These are phyloP conservation scores for Russula dissimulans DNA, from an alignment of 768 basidiomycete genomes.

Conservation along the genomic window DNA sequence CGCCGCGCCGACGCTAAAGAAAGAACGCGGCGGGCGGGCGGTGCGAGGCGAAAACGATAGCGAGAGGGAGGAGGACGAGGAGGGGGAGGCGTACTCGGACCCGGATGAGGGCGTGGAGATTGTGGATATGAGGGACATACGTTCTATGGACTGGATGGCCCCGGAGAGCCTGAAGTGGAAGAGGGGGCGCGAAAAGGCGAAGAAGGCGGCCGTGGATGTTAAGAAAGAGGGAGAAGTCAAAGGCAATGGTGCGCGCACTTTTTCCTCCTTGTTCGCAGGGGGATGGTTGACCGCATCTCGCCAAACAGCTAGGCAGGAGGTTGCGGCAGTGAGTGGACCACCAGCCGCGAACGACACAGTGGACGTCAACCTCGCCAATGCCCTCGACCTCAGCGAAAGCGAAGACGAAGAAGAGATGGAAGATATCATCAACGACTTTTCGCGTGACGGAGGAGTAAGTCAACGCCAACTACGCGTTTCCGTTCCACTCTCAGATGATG, in stretches of 20 bases:
- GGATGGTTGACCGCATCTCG: neutral
- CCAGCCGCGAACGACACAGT: slow-evolving; percentile 18
- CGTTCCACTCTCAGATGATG: neutral
- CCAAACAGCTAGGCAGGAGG: slow-evolving; percentile 18
- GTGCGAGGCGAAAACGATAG: neutral
- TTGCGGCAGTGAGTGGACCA: slow-evolving; percentile 21
- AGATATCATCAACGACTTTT: slow-evolving; percentile 66
- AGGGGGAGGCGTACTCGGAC: slow-evolving; percentile 73
- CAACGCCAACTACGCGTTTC: neutral
- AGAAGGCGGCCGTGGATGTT: slow-evolving; percentile 22
- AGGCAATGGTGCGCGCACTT: slow-evolving; percentile 28
- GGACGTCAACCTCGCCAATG: slow-evolving; percentile 45
- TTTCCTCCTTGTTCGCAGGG: neutral
- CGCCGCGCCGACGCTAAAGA: slow-evolving; percentile 42
- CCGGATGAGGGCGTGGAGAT: slow-evolving; percentile 85
- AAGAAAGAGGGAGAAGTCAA: slow-evolving; percentile 39
- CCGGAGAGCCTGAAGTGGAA: slow-evolving; percentile 62
- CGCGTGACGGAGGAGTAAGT: slow-evolving; percentile 35
- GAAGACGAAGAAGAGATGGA: slow-evolving; percentile 77
- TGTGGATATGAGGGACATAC: slow-evolving; percentile 70
- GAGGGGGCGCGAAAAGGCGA: slow-evolving; percentile 30
- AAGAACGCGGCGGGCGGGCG: slow-evolving; percentile 27
- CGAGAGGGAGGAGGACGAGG: slow-evolving; percentile 28
- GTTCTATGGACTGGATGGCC: slow-evolving; percentile 82
- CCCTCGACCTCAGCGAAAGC: slow-evolving; percentile 61